Conservation (phyloP, 495 filamentous ascomycete species). For the Staphylotrichum longicolle region DNA sequence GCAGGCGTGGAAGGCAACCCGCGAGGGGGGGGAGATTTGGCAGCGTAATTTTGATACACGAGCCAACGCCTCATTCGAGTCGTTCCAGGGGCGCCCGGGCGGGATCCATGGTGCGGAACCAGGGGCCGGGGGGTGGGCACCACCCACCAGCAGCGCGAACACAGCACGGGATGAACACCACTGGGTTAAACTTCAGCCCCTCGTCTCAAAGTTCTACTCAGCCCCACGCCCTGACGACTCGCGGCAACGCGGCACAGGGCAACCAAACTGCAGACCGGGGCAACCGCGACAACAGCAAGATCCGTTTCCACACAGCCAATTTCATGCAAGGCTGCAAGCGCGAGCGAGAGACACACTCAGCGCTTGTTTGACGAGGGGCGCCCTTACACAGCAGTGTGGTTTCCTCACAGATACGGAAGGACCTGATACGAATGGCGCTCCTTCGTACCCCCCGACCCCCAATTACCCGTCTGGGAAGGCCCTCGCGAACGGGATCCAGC, state of each 20-base stretch:
- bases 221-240: background rate
- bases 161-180: background rate
- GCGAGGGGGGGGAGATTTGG: background rate
- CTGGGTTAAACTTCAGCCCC: too few species aligned
- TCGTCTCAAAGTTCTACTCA: background rate
- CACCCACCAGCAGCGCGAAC: conserved; percentile 2
- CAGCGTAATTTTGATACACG: conserved; percentile 15
- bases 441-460: too few species aligned
- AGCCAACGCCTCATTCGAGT: background rate
- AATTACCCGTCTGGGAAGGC: background rate
- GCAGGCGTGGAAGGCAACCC: background rate
- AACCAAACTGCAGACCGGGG: background rate
- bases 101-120: background rate
- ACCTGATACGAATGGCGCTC: background rate
- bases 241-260: conserved; percentile 4
- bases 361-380: background rate
- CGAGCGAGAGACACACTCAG: background rate
- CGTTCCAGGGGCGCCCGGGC: background rate
- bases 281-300: background rate
- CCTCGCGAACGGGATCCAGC: background rate
- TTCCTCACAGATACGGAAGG: background rate
- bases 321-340: background rate
- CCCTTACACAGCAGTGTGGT: too few species aligned
- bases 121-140: background rate
- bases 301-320: background rate